These are phyloP conservation scores for Fraxinus greggii DNA, from an alignment of 305 asterid species.

Conservation along the genomic window DNA sequence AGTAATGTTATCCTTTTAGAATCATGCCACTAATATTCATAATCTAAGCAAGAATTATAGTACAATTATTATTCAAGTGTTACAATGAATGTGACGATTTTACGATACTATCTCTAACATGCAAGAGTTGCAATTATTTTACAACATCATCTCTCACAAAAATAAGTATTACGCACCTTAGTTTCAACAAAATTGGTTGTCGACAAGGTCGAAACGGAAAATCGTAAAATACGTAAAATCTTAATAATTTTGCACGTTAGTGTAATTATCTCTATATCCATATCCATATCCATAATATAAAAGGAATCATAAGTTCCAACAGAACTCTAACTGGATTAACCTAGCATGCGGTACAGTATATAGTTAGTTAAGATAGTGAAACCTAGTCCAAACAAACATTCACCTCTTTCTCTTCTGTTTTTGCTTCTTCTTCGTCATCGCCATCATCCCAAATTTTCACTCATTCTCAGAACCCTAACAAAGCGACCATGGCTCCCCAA, in stretches of 20 bases:
- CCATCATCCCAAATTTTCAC: not conserved
- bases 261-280: not conserved
- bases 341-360: not conserved
- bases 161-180: not conserved
- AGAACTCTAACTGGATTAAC: not conserved
- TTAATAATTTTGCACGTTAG: not conserved
- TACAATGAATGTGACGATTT: not conserved
- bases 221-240: not conserved
- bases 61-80: not conserved
- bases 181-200: not conserved
- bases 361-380: not conserved
- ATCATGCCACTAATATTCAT: too few relatives aligned
- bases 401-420: not conserved
- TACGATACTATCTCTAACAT: not conserved
- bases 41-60: not conserved
- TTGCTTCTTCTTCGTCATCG: not conserved
- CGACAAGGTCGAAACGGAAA: not conserved
- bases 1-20: not conserved
- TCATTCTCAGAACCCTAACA: not conserved
- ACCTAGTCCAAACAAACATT: not conserved
- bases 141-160: not conserved
- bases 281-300: not conserved
- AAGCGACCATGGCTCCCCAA: constrained; percentile 25
- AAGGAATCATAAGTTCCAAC: not conserved
- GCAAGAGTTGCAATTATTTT: not conserved